A percentile compares a stretch with the other conserved stretches of the same genome.
phyloP scores from a whole-genome alignment of 192 early-diverging fungal species.

The Backusella parvicylindrica region DNA sequence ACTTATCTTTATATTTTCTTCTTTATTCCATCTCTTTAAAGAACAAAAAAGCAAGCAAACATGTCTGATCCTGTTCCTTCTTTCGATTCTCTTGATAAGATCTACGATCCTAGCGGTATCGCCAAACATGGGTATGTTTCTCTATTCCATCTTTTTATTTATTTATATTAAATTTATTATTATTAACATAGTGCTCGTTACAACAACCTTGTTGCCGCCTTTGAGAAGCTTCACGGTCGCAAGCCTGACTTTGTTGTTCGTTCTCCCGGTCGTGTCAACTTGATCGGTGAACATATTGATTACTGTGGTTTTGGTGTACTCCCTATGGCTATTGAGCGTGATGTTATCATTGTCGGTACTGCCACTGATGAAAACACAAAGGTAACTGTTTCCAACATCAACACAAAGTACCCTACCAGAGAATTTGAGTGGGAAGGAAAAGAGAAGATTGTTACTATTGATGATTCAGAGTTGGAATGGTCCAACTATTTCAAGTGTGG shows the following conservation, averaged over 20 bases:
- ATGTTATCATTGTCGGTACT: conserved; percentile 57
- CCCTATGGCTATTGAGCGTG: conserved; percentile 93
- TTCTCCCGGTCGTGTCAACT: conserved; percentile 89
- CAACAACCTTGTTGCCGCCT: conserved; percentile 41
- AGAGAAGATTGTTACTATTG: conserved; percentile 60
- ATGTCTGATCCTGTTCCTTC: conserved; percentile 28
- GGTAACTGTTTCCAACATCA: conserved; percentile 55
- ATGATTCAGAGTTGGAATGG: conserved; percentile 72
- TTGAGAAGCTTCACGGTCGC: conserved; percentile 49
- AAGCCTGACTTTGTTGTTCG: conserved; percentile 80
- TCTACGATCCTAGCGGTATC: conserved; percentile 15
- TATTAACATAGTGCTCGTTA: conserved; percentile 44
- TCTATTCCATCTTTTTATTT: neutral
- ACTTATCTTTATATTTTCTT: neutral
- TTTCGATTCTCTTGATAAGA: conserved; percentile 21
- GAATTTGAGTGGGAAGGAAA: conserved; percentile 49
- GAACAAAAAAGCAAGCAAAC: neutral
- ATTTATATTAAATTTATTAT: neutral
- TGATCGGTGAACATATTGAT: conserved; percentile 97
- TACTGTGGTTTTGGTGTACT: conserved; percentile 92
- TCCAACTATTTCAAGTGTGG: conserved; percentile 91
- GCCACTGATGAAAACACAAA: conserved; percentile 30
- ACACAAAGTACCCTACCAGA: conserved; percentile 45
- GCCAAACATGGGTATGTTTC: conserved; percentile 22
- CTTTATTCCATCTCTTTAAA: neutral